Evolutionary conservation across 805 yeast genomes (phyloP).

Genomic region (Myxozyma neotropica): DNA sequence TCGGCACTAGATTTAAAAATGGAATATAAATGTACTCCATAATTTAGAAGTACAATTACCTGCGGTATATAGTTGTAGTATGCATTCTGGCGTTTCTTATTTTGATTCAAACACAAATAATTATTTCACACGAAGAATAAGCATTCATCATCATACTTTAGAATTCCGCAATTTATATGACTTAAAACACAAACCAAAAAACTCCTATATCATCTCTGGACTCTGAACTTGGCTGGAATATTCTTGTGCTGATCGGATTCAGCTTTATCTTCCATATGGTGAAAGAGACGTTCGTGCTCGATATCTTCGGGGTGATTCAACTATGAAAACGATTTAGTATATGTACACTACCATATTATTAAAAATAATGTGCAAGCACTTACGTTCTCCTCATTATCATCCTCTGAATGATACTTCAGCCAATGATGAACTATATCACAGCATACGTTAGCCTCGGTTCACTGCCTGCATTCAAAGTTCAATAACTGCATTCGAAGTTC

Average conservation of each 20-base stretch:
- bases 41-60: too few relatives aligned
- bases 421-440: constrained; percentile 90
- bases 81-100: constrained; percentile 5
- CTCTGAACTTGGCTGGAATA: constrained; percentile 29
- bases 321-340: constrained; percentile 1
- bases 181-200: too few relatives aligned
- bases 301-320: constrained; percentile 22
- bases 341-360: background rate
- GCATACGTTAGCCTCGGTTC: constrained; percentile 38
- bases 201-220: constrained; percentile 6
- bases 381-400: constrained; percentile 29
- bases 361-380: background rate
- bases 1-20: constrained; percentile 17
- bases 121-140: background rate
- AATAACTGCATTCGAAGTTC: too few relatives aligned
- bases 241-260: constrained; percentile 24
- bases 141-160: background rate
- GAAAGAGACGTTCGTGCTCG: constrained; percentile 32
- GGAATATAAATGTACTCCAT: background rate
- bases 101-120: background rate
- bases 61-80: background rate
- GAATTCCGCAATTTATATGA: background rate
- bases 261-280: constrained; percentile 29
- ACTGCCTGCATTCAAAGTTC: background rate
- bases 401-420: constrained; percentile 56